phyloP scores from a whole-genome alignment of 352 stramenopile species.

The Pythium volutum region DNA sequence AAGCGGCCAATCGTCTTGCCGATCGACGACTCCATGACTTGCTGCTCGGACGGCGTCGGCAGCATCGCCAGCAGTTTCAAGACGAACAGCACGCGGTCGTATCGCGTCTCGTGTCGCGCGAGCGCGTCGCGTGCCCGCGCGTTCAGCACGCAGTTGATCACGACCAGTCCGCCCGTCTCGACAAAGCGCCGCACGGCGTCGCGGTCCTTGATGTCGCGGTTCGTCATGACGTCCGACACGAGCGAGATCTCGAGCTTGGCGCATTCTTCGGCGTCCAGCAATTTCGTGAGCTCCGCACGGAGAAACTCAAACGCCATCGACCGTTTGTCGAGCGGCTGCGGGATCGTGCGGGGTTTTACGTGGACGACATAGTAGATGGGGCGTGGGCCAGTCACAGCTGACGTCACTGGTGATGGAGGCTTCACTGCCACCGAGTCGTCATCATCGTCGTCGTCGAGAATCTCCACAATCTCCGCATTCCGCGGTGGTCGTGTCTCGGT shows the following conservation, averaged over 20 bases:
- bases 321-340: slow-evolving; percentile 42
- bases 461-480: slow-evolving; percentile 6
- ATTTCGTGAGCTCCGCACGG: slow-evolving; percentile 45
- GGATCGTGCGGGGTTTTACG: slow-evolving; percentile 26
- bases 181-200: slow-evolving; percentile 65
- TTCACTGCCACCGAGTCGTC: background rate
- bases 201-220: slow-evolving; percentile 45
- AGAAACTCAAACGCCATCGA: slow-evolving; percentile 56
- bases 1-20: slow-evolving; percentile 60
- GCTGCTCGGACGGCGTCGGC: slow-evolving; percentile 44
- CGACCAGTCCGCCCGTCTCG: slow-evolving; percentile 47
- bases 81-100: slow-evolving; percentile 25
- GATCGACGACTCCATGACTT: slow-evolving; percentile 60
- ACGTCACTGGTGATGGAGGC: background rate
- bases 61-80: slow-evolving; percentile 70
- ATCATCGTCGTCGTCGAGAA: slow-evolving; percentile 1
- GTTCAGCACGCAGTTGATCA: slow-evolving; percentile 38
- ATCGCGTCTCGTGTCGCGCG: background rate
- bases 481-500: background rate
- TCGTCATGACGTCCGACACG: slow-evolving; percentile 58
- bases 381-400: background rate
- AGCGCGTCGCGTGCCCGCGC: slow-evolving; percentile 3
- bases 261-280: slow-evolving; percentile 47
- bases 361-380: slow-evolving; percentile 53
- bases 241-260: slow-evolving; percentile 40